A percentile compares a stretch with the other conserved stretches of the same genome.
Conservation (phyloP, 2,329 filamentous ascomycete genomes). For the Penicillium crustosum region DNA sequence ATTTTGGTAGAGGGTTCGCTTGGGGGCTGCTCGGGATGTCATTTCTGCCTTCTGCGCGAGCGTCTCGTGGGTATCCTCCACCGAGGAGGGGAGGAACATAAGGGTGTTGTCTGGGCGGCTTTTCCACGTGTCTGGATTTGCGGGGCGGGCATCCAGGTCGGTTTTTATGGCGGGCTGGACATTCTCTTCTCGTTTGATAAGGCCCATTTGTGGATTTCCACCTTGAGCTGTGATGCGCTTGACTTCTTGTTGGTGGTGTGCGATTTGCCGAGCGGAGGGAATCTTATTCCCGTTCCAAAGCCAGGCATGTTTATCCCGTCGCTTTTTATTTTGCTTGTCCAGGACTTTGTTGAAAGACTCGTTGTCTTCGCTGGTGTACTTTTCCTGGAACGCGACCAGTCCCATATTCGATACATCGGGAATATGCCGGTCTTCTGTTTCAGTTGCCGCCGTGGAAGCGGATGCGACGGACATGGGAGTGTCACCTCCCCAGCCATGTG, state of each 20-base stretch:
- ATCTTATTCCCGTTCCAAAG: constrained; percentile 87
- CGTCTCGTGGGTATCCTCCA: constrained; percentile 59
- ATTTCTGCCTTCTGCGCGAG: constrained; percentile 67
- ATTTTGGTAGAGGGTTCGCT: constrained; percentile 75
- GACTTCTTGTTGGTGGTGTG: constrained; percentile 55
- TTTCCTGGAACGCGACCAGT: constrained; percentile 80
- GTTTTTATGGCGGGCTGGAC: constrained; percentile 60
- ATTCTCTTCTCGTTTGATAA: constrained; percentile 23
- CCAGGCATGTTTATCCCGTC: constrained; percentile 82
- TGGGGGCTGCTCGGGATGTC: constrained; percentile 71
- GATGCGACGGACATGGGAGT: constrained; percentile 66
- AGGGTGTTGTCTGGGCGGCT: constrained; percentile 73
- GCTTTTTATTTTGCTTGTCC: constrained; percentile 85
- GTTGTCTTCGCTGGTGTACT: constrained; percentile 97
- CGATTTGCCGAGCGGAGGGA: constrained; percentile 60
- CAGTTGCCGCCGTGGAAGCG: constrained; percentile 32
- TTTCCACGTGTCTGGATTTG: constrained; percentile 75
- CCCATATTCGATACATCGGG: constrained; percentile 73
- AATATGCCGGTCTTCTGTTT: constrained; percentile 44
- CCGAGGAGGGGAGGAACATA: constrained; percentile 67
- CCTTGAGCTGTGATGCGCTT: constrained; percentile 69
- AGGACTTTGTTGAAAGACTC: constrained; percentile 92
- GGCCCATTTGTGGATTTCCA: constrained; percentile 59
- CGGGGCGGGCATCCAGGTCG: constrained; percentile 67
- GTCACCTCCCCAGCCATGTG: constrained; percentile 62